Evolutionary conservation across 352 stramenopile genomes (phyloP), one percentile per base, ranked within the genome.

Genomic region (Globisporangium viniferum): DNA sequence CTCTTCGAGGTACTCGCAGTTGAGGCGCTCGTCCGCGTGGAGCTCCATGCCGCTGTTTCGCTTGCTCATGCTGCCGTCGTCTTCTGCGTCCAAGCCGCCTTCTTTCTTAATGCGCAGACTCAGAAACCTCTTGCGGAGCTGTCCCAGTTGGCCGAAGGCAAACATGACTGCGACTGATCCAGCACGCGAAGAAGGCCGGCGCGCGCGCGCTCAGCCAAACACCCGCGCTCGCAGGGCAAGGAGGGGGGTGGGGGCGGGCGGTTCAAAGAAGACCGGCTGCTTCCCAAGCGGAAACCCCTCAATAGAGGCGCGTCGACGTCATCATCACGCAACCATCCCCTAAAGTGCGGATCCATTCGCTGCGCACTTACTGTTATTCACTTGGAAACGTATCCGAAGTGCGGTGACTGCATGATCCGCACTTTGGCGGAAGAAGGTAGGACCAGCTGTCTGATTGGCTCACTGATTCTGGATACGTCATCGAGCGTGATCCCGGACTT

Each of bases 1-100:
- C 58, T 82, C 70, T 36, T 90, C 64, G 46, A 90, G 80, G 77
- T 86, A 93, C 72, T 91, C 78, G 68, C 84, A 92, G 31, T 72
- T 73, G 63, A 88, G 73, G 73, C 80, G 81, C 73, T 88, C 83
- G 65, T 88, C 78, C 27, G 56, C 51, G 56, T 79, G 70, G 15
- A 74, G 71, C 55, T 77, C 62, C 59, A 69, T 73, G 51, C 48
- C 66, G 36, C 48, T 53, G 36, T 61, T 65, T 22, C 14, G 29
- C 29, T 65, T 65, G 55, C 39, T 56, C 33, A 56, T 64, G 33
- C 46, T 66, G 35, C 46, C 24, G 44, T 67, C 59, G 63, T 57
- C 67, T 49, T 67, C 54, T 76, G 66, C 62, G 72, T 66, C 51
- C 14, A 61, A 66, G 55, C 73, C 57, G 60, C 53, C 51, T 59